Evolutionary conservation across 371 early-diverging fungal species (phyloP), one percentile per base, ranked within the genome.

Genomic region (Apophysomyces trapeziformis): DNA sequence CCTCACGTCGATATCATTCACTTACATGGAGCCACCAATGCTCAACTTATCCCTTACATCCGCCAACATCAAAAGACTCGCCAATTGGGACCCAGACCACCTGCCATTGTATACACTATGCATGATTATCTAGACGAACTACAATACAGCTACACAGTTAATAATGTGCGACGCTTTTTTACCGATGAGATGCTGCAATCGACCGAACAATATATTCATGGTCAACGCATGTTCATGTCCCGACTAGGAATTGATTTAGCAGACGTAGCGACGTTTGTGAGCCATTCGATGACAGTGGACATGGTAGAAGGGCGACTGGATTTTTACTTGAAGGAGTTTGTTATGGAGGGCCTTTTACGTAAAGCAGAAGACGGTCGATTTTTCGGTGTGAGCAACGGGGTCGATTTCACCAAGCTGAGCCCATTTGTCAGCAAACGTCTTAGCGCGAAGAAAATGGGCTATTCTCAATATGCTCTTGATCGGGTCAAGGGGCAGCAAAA

Each of bases 121-220:
- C 88, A 89, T 58, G 87, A 89, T 65, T 86, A 88, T 61, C 56
- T 80, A 44, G 87, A 87, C 54, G 90, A 89, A 57, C 68, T 87
- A 7, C 84, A 83, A 50, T 87, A 88, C 61, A 81, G 85, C 1
- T 82, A 87, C 59, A 75, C 79, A 8, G 50, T 85, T 8, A 67
- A 56, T n/a, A 88, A 84, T 38, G 78, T 86, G 0, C 68, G 75
- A 50, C 85, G 82, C 41, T 89, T 89, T 43, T 65, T 79, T 43
- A 78, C 79, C 44, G 39, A 67, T 21, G 38, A 18, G 16, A 57
- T 61, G 7, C 13, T 21, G 1, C 59, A 69, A 26, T 13, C 26
- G 6, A 58, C 58, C 12, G 62, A 57, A 64, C 77, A 67, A 1
- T 84, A 85, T 68, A 72, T 76, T 21, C 82, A 82, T 68, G 83